Evolutionary conservation across 768 basidiomycete species (phyloP).

Genomic region (Mycena haematopus): DNA sequence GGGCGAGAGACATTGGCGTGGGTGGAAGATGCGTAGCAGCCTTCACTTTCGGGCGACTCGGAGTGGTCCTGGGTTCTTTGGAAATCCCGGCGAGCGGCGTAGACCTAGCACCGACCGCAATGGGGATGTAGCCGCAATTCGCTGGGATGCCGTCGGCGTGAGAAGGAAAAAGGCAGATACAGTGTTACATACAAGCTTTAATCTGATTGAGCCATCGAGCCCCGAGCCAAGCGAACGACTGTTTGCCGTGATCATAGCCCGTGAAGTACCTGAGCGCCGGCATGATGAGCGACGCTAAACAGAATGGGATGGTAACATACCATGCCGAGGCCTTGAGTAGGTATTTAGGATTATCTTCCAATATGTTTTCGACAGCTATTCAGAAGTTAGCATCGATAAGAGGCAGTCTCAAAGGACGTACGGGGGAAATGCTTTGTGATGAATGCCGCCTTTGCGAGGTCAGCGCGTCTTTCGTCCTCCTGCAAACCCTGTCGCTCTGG

Average conservation of each 20-base stretch:
- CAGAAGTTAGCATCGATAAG: background rate
- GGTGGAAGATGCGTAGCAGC: slow-evolving; percentile 2
- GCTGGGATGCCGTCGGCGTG: background rate
- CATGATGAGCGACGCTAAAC: background rate
- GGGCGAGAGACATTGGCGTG: background rate
- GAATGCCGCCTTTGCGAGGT: slow-evolving; percentile 9
- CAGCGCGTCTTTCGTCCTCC: slow-evolving; percentile 21
- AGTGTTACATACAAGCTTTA: slow-evolving; percentile 21
- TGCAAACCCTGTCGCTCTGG: slow-evolving; percentile 17
- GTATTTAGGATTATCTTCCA: slow-evolving; percentile 2
- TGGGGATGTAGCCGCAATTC: slow-evolving; percentile 10
- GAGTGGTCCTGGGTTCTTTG: background rate
- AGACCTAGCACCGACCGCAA: slow-evolving; percentile 20
- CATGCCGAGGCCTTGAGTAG: slow-evolving; percentile 29
- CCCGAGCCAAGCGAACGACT: slow-evolving; percentile 31
- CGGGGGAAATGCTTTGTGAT: slow-evolving; percentile 25
- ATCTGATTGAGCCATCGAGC: slow-evolving; percentile 27
- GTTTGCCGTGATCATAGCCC: slow-evolving; percentile 26
- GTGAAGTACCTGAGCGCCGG: slow-evolving; percentile 24
- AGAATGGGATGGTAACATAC: slow-evolving; percentile 8
- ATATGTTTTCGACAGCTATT: slow-evolving; percentile 14
- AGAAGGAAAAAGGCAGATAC: background rate
- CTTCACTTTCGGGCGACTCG: background rate
- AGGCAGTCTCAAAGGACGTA: slow-evolving; percentile 4
- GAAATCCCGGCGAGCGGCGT: slow-evolving; percentile 1